Conservation (phyloP, 805 yeast genomes). For the Geotrichum ghanense region DNA sequence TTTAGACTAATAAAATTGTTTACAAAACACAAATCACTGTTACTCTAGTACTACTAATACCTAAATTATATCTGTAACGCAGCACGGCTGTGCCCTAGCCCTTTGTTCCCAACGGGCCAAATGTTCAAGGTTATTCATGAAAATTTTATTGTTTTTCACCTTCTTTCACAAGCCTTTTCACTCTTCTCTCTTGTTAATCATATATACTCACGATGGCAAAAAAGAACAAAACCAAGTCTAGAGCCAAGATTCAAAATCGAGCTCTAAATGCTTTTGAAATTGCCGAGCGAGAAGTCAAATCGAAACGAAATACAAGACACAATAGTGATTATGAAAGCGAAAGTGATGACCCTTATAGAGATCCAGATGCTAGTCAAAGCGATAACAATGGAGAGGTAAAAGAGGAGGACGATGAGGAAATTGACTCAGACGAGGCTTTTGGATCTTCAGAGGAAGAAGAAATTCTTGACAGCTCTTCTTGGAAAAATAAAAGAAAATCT, state of each 20-base stretch:
- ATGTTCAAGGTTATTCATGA: no score
- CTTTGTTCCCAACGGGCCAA: no score
- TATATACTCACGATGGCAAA: slow-evolving; percentile 8
- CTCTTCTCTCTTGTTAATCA: slow-evolving; percentile 6
- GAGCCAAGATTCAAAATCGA: slow-evolving; percentile 20
- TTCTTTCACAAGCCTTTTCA: no score
- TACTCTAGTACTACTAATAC: no score
- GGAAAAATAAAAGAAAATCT: neutral
- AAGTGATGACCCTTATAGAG: slow-evolving; percentile 14
- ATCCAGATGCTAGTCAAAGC: slow-evolving; percentile 8
- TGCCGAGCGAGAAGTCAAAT: slow-evolving; percentile 31
- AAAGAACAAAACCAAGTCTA: slow-evolving; percentile 4
- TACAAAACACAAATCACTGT: no score
- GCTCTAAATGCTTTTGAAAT: slow-evolving; percentile 42
- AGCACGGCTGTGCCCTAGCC: no score
- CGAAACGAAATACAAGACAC: slow-evolving; percentile 23
- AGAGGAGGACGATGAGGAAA: slow-evolving; percentile 31
- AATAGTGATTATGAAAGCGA: slow-evolving; percentile 26
- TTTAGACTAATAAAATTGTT: no score
- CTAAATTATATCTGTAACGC: no score
- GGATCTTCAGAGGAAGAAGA: slow-evolving; percentile 46
- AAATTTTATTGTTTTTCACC: no score
- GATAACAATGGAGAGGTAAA: slow-evolving; percentile 21
- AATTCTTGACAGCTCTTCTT: slow-evolving; percentile 26
- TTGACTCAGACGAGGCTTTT: slow-evolving; percentile 80